Percentiles rank a stretch among this genome's conserved stretches.
These are phyloP conservation scores for Scleroderma citrinum DNA, from an alignment of 768 basidiomycete species.

Conservation along the genomic window DNA sequence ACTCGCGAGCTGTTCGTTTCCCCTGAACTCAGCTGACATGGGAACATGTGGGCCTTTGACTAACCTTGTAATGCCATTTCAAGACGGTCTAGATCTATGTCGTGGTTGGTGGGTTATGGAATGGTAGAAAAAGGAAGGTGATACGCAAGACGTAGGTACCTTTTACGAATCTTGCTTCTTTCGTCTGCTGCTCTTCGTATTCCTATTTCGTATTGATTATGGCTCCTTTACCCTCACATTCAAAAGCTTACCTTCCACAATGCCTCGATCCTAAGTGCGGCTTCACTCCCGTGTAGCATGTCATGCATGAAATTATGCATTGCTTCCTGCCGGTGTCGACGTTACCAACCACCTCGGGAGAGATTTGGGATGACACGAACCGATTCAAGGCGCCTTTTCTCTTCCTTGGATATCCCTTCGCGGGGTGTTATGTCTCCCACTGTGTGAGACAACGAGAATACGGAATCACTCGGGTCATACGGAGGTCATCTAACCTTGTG, in stretches of 20 bases:
- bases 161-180: conserved; percentile 85
- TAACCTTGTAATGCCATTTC: conserved; percentile 85
- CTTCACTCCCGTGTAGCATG: conserved; percentile 76
- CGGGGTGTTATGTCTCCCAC: conserved; percentile 93
- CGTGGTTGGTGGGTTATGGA: not conserved
- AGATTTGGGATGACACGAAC: conserved; percentile 31
- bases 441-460: conserved; percentile 13
- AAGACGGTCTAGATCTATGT: conserved; percentile 73
- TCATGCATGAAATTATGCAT: conserved; percentile 87
- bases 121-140: not conserved
- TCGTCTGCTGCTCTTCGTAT: conserved; percentile 69
- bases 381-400: conserved; percentile 73
- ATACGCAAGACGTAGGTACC: too few relatives aligned
- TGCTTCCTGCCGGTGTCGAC: conserved; percentile 50
- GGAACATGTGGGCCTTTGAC: not conserved
- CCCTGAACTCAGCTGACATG: not conserved
- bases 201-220: conserved; percentile 43
- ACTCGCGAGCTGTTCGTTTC: conserved; percentile 53
- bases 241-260: conserved; percentile 60
- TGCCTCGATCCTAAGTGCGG: conserved; percentile 58
- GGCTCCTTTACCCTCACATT: not conserved
- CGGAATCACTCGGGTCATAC: not conserved
- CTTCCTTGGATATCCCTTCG: conserved; percentile 76
- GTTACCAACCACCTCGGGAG: not conserved
- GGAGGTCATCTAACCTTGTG: conserved; percentile 52